Evolutionary conservation across 352 stramenopile genomes (phyloP), one percentile per base, ranked within the genome.

Genomic region (Pythium insidiosum): DNA sequence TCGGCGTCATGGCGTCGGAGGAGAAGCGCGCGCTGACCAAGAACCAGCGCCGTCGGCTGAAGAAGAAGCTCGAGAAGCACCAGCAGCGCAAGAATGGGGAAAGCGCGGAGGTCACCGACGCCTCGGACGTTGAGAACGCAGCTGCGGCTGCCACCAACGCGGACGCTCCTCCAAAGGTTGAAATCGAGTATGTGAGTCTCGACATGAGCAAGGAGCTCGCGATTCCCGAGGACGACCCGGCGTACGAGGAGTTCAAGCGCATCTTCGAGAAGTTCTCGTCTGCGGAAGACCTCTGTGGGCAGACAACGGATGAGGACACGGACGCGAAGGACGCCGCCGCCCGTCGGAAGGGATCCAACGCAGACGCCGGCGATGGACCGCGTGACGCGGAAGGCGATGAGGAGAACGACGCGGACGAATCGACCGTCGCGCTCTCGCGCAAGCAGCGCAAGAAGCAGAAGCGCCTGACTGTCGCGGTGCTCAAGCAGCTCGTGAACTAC

Each of bases 401-500:
- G n/a, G 60, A 61, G 11, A 53, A 61, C 5, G 53, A 56, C 33
- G 31, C 37, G 1, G 47, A 54, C 7, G 60, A 73, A 12, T 40
- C 64, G 6, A 47, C 63, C 9, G 34, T 58, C 5, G 62, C 67
- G 20, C 50, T 98, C 13, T 96, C 79, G 38, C 95, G 90, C 48
- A 96, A 97, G 45, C 88, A 97, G 59, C 72, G 88, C 43, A 98
- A 98, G 59, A 86, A 96, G 61, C 73, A 95, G 48, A 87, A 87
- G 35, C 82, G 95, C 2, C 73, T 98, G 4, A 94, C 85, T 21
- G 88, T 99, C 5, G 94, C 96, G 0, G 83, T 98, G 64, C 73
- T 99, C 10, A 99, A 99, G 70, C 86, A 96, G 58, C 62, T 96
- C n/a, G 88, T 97, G 6, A 47, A 63, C 25, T 83, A 84, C 53